A percentile compares a stretch with the other conserved stretches of the same genome.
Evolutionary conservation across 2,329 filamentous ascomycete genomes (phyloP).

Genomic region (Calycina herbarum): DNA sequence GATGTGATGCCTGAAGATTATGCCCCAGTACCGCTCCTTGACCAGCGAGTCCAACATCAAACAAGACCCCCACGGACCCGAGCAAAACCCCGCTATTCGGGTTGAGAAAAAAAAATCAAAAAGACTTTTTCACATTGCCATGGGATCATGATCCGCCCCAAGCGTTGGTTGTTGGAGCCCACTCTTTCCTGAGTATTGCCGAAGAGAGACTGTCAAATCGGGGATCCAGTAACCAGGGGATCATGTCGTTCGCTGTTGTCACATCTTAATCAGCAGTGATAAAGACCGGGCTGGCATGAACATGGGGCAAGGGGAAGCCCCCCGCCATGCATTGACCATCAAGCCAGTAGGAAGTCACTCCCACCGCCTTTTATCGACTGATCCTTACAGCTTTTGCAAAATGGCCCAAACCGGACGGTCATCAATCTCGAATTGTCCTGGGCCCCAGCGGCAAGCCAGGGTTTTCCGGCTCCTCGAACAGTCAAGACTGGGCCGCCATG

Average conservation of each 20-base stretch:
- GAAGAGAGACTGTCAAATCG: slow-evolving; percentile 14
- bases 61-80: background rate
- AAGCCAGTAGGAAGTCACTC: slow-evolving; percentile 20
- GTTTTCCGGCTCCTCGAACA: background rate
- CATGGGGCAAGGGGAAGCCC: slow-evolving; percentile 13
- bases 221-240: slow-evolving; percentile 15
- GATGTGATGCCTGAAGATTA: slow-evolving; percentile 1
- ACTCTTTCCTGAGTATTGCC: slow-evolving; percentile 1
- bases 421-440: slow-evolving; percentile 11
- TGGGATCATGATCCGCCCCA: slow-evolving; percentile 4
- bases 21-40: background rate
- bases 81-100: background rate
- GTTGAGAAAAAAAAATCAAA: background rate
- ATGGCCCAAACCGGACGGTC: slow-evolving; percentile 20
- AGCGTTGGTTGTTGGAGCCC: slow-evolving; percentile 3
- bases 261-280: slow-evolving; percentile 30
- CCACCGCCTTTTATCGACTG: slow-evolving; percentile 21
- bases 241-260: slow-evolving; percentile 15
- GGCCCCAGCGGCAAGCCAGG: slow-evolving; percentile 20
- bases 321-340: background rate
- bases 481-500: background rate
- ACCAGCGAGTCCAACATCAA: background rate
- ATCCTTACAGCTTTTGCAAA: slow-evolving; percentile 8
- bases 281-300: slow-evolving; percentile 10
- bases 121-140: background rate